Evolutionary conservation across 345 rosid genomes (phyloP), one percentile per base, ranked within the genome.

Genomic region (Arabis alpina): DNA sequence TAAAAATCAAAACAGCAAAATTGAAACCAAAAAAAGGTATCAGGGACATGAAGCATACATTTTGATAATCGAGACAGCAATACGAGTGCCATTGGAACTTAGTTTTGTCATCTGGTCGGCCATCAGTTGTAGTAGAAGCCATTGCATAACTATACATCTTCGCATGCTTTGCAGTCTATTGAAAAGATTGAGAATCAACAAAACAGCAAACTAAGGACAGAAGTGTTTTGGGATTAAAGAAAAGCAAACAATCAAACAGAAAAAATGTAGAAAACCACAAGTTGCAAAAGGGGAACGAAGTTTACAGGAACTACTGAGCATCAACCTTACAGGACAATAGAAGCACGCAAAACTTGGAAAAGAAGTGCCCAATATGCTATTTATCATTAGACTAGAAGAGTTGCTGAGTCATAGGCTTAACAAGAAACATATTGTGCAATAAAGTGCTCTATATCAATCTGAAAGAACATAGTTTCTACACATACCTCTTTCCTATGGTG

Each of bases 41-140:
- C 14, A 28, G 8, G 48, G 61, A 54, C 61, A 66, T 61, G 60
- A 42, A 61, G 69, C 64, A 39, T 52, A 89, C 98, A 87, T 89
- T 96, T 47, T 86, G 78, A 84, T 94, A 94, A 78, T 94, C 91
- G 32, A 91, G 82, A 80, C 97, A 89, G 75, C 96, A 91, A 68
- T 94, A 94, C 5, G 95, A 88, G 67, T 89, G 96, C 4, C 95
- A 88, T 64, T 91, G 95, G 67, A 85, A 61, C 84, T 94, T 94
- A 75, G 84, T 75, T 82, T 91, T 93, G 68, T 91, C 97, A 10
- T 86, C 97, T 51, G 91, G 92, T 75, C 89, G 85, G 60, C 82
- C 84, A 67, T 86, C 90, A 53, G 76, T 79, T 48, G 88, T 85
- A 52, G 89, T 90, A 70, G 95, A 88, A 19, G 23, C 23, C 37